Base-by-base conservation (phyloP, 805 yeast genomes). In the Wickerhamiella occidentalis region DNA sequence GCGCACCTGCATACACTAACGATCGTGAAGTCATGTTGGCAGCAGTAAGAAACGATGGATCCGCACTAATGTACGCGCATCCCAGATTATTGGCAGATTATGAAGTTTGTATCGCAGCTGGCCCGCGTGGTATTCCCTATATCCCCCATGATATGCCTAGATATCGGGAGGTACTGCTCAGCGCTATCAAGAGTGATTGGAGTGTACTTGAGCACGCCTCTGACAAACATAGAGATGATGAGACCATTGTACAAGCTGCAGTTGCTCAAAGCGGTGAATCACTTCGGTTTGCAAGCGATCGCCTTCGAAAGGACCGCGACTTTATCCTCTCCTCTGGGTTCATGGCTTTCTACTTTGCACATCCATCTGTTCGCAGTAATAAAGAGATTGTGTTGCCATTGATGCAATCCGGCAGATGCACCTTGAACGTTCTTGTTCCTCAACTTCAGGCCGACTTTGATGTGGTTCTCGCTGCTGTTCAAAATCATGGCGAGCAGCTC, bases 61-160 rank as follows among this genome's bases (percentile, higher is more conserved):
- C 28, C 19, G 42, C 42, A 6, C 42, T 38, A 6, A 19, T 21
- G 26, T 38, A 21, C 42, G 42, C 42, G 9, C 42, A 19, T 21
- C 42, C 42, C 6, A 22, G 9, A 12, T 6, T 38, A 6, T 21
- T 19, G 26, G 42, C 42, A 38, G 42, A 38, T 38, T 22, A 19
- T 22, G 26, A 9, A 18, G 42, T 38, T 5, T 19, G 25, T 9
- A 21, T 21, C 6, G 42, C 42, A 3, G 42, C 42, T 12, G 28
- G 28, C 11, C 42, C 25, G 8, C 6, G 11, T 3, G 26, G 26
- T 11, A 19, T 19, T 12, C 28, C 42, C 4, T 33, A 9, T 33
- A 17, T 33, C n/a, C 38, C 38, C n/a, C 38, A 33, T 33, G 38
- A n/a, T 15, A 33, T 33, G 38, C 38, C 38, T 12, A n/a, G 38